Evolutionary conservation across 345 rosid genomes (phyloP).

Genomic region (Eucalyptus tenuipes): DNA sequence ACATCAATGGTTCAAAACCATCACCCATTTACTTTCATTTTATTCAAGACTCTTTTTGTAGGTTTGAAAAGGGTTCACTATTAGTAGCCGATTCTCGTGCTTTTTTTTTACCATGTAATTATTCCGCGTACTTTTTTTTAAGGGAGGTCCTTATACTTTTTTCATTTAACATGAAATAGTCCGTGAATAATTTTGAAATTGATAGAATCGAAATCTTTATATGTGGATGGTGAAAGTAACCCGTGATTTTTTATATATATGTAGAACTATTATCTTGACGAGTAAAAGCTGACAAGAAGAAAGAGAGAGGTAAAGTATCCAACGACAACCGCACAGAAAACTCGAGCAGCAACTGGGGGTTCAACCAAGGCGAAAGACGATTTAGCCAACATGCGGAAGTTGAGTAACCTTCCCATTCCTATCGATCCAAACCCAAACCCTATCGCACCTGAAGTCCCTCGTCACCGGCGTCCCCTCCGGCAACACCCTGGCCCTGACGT

Average conservation of each 20-base stretch:
- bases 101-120: neutral
- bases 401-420: neutral
- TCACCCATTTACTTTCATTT: neutral
- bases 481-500: neutral
- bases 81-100: neutral
- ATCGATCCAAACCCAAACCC: neutral
- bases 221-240: neutral
- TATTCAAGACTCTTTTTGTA: neutral
- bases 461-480: neutral
- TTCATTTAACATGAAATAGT: neutral
- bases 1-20: neutral
- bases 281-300: neutral
- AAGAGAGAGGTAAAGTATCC: neutral
- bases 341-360: neutral
- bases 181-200: neutral
- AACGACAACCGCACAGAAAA: neutral
- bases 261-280: neutral
- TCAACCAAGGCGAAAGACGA: neutral
- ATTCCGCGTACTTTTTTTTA: neutral
- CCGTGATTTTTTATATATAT: neutral
- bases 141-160: neutral
- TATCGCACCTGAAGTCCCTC: neutral
- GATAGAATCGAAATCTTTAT: neutral
- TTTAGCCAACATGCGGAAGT: neutral
- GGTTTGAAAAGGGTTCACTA: neutral